Base-by-base conservation (phyloP, 1,284 basidiomycete species). In the Schizopora paradoxa region DNA sequence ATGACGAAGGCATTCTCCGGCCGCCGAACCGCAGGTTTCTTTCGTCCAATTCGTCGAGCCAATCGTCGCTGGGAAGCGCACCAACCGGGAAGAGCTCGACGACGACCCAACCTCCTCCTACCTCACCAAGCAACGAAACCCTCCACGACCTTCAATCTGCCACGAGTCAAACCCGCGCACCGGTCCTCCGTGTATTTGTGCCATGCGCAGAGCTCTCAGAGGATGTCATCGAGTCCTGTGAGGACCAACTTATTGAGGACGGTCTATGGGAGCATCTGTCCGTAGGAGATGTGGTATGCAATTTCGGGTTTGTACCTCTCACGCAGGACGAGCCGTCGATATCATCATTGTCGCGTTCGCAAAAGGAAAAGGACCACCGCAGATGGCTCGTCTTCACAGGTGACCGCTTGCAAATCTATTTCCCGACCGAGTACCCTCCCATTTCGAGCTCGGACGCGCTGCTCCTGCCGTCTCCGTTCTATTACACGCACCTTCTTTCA, bases 301-400 rank as follows among this genome's bases (percentile, higher is more conserved):
- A 89, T 59, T 69, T 89, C 41, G 86, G 86, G 5, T 86, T 78
- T 56, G 69, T 89, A 6, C 78, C 77, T 0, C 68, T 71, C 0
- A 58, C 60, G 8, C 57, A 55, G 27, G 56, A 58, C 21, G 61
- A 43, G 44, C 18, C 42, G 35, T 44, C 36, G 31, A n/a, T n/a
- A n/a, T n/a, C n/a, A n/a, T n/a, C n/a, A n/a, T 53, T 54, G 41
- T 45, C 46, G 23, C 34, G 49, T 18, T 51, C 44, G 22, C 53
- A 58, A 42, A 39, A 44, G 58, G 29, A 73, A 66, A 46, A 51
- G 10, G 49, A 45, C 28, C 44, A 31, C 23, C 25, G 34, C 46
- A 56, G 31, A 11, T 88, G 86, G 86, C 67, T 88, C n/a, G 56
- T 88, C 19, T 87, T 77, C 58, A 73, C 82, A 51, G 85, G 84